A percentile compares a stretch with the other conserved stretches of the same genome.
Conservation (phyloP, 2,329 filamentous ascomycete genomes). For the Cladophialophora yegresii region DNA sequence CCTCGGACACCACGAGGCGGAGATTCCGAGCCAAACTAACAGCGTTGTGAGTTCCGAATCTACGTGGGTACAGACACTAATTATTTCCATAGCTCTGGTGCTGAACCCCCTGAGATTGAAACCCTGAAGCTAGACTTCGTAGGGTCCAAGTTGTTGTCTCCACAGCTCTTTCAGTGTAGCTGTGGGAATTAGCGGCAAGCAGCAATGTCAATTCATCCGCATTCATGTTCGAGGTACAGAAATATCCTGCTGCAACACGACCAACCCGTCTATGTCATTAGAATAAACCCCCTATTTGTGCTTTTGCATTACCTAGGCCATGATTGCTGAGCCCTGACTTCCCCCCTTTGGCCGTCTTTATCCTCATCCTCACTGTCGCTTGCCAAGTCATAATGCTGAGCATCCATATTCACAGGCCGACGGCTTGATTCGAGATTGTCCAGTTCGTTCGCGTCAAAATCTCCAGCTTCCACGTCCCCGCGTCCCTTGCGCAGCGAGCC, state of each 20-base stretch:
- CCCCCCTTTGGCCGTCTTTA: constrained; percentile 1
- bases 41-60: neutral
- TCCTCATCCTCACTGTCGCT: constrained; percentile 49
- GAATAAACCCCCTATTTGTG: constrained; percentile 1
- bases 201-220: neutral
- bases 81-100: neutral
- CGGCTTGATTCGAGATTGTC: constrained; percentile 52
- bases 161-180: neutral
- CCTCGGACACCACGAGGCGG: neutral
- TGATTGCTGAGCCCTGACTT: constrained; percentile 5
- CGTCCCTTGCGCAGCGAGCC: constrained; percentile 43
- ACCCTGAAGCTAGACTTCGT: neutral
- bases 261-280: constrained; percentile 13
- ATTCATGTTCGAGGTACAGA: neutral
- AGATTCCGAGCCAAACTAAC: neutral
- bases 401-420: constrained; percentile 38
- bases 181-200: neutral
- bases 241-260: neutral
- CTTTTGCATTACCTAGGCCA: constrained; percentile 2
- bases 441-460: constrained; percentile 64
- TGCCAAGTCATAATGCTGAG: constrained; percentile 52
- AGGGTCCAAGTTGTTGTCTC: neutral
- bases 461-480: constrained; percentile 60
- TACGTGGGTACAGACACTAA: neutral
- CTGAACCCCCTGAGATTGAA: neutral